phyloP scores from a whole-genome alignment of 306 rosid genomes.

The Spatholobus suberectus region DNA sequence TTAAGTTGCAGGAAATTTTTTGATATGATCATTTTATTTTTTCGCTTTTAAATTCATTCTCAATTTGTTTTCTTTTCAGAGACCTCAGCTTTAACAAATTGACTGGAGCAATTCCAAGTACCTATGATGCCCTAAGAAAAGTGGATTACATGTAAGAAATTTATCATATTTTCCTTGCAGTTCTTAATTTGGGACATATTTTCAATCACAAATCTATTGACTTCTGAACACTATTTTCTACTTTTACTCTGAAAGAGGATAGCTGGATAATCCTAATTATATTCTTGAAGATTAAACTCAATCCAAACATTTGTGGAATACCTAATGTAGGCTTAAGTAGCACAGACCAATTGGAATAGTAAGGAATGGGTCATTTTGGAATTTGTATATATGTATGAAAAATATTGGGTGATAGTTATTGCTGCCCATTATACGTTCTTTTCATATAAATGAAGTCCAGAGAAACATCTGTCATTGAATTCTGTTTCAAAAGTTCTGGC shows the following conservation, averaged over 20 bases:
- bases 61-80: constrained; percentile 49
- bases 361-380: too few relatives aligned
- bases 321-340: too few relatives aligned
- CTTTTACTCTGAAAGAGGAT: not conserved
- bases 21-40: not conserved
- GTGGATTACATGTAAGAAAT: constrained; percentile 57
- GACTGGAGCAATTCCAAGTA: constrained; percentile 62
- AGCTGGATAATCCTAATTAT: not conserved
- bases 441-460: not conserved
- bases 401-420: too few relatives aligned
- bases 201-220: not conserved
- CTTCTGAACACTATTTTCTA: not conserved
- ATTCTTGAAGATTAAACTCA: not conserved
- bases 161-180: not conserved
- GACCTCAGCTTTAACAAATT: constrained; percentile 84
- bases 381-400: too few relatives aligned
- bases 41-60: constrained; percentile 1
- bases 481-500: not conserved
- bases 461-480: not conserved
- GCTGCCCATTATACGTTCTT: too few relatives aligned
- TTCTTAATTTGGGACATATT: not conserved
- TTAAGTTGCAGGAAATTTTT: not conserved
- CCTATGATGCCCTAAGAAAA: constrained; percentile 30
- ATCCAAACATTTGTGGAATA: not conserved
- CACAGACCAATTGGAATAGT: not conserved